Conservation (phyloP, 495 filamentous ascomycete species). For the Tetracladium marchalianum region DNA sequence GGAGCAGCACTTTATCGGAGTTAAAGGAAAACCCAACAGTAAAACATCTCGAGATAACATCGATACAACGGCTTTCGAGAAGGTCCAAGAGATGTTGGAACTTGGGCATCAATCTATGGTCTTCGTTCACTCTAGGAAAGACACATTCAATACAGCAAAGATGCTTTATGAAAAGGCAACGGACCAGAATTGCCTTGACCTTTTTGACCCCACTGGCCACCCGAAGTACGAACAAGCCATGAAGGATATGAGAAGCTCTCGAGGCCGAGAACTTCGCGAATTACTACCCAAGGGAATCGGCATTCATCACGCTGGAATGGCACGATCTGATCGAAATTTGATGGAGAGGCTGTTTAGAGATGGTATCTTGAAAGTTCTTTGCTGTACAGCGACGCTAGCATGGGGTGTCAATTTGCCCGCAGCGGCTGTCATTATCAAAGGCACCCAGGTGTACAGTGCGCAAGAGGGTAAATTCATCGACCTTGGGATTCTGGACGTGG, state of each 20-base stretch:
- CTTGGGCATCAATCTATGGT: constrained; percentile 94
- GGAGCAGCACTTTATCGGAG: constrained; percentile 94
- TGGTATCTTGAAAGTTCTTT: constrained; percentile 87
- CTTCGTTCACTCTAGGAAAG: constrained; percentile 93
- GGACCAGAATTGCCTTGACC: constrained; percentile 62
- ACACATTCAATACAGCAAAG: constrained; percentile 81
- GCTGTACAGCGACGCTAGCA: constrained; percentile 94
- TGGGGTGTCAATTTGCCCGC: constrained; percentile 99
- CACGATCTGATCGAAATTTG: constrained; percentile 82
- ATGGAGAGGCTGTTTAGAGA: constrained; percentile 85
- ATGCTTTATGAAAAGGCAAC: constrained; percentile 78
- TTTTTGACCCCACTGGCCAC: constrained; percentile 71
- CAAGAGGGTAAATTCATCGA: constrained; percentile 96
- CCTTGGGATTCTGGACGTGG: constrained; percentile 88
- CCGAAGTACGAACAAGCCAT: constrained; percentile 62
- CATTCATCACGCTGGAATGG: constrained; percentile 94
- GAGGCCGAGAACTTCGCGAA: constrained; percentile 76
- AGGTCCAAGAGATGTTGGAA: constrained; percentile 88
- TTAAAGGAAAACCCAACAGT: constrained; percentile 79
- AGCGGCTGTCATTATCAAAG: constrained; percentile 95
- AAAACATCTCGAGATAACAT: constrained; percentile 79
- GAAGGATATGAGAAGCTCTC: constrained; percentile 72
- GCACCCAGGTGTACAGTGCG: constrained; percentile 91
- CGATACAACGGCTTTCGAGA: constrained; percentile 78
- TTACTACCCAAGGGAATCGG: constrained; percentile 83